Evolutionary conservation across 2,329 filamentous ascomycete genomes (phyloP).

Genomic region (Leptographium galeiforme): DNA sequence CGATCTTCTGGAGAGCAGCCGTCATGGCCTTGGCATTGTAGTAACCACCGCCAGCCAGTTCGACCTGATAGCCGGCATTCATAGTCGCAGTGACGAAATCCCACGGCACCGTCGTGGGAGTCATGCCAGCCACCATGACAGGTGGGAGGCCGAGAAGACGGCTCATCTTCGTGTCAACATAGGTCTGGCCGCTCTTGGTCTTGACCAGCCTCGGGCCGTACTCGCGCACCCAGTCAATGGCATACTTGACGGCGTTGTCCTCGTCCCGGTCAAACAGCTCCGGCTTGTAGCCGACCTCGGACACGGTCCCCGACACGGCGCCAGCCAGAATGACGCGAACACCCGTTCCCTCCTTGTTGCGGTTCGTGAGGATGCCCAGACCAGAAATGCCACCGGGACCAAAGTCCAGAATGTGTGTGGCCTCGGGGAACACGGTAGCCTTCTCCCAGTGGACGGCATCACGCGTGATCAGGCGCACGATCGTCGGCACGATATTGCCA

Average conservation of each 20-base stretch:
- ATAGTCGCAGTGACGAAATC: constrained; percentile 87
- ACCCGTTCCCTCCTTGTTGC: constrained; percentile 97
- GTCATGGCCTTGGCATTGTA: constrained; percentile 75
- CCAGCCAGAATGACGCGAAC: constrained; percentile 93
- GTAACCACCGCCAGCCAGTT: constrained; percentile 81
- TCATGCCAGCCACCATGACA: constrained; percentile 89
- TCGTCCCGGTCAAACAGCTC: constrained; percentile 95
- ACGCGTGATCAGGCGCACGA: constrained; percentile 86
- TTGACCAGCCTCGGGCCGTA: constrained; percentile 86
- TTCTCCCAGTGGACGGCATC: constrained; percentile 94
- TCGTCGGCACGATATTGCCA: constrained; percentile 70
- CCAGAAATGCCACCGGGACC: constrained; percentile 95
- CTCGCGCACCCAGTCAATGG: constrained; percentile 95
- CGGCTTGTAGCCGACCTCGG: constrained; percentile 92
- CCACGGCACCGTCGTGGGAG: constrained; percentile 76
- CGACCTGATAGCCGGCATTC: constrained; percentile 90
- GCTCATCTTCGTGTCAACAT: constrained; percentile 94
- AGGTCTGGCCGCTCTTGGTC: constrained; percentile 78
- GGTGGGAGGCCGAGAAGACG: constrained; percentile 73
- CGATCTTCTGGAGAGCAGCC: constrained; percentile 70
- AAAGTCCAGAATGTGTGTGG: constrained; percentile 92
- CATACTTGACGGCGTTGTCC: constrained; percentile 87
- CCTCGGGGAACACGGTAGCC: constrained; percentile 78
- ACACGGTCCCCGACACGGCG: constrained; percentile 77
- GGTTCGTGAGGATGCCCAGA: constrained; percentile 88